Conservation (phyloP, 345 rosid species). For the Lagerstroemia speciosa region DNA sequence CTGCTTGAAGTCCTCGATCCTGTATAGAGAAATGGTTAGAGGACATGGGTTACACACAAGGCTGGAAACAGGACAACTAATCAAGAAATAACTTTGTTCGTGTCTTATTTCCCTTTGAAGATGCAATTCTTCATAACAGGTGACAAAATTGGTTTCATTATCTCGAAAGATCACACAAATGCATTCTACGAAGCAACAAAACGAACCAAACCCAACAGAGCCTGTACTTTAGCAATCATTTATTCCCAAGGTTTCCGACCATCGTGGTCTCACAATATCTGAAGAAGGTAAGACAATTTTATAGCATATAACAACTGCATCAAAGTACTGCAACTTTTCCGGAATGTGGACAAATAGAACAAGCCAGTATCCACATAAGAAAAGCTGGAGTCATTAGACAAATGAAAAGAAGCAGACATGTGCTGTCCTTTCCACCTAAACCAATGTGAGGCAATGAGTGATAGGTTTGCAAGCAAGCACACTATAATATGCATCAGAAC, state of each 20-base stretch:
- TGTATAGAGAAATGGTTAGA: slow-evolving; percentile 7
- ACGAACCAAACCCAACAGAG: neutral
- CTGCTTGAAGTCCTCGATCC: slow-evolving; percentile 76
- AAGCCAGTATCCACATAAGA: neutral
- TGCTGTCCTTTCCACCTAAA: slow-evolving; percentile 2
- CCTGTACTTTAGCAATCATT: neutral
- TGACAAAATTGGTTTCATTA: neutral
- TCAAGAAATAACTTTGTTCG: neutral
- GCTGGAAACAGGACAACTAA: neutral
- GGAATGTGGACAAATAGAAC: neutral
- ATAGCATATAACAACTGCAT: neutral
- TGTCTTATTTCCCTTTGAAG: neutral
- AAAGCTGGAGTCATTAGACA: neutral
- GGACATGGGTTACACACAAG: neutral
- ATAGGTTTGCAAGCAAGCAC: neutral
- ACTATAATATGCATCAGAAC: neutral
- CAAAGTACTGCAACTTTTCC: neutral
- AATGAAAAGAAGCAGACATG: neutral
- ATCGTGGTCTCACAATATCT: no score
- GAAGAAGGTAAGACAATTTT: neutral
- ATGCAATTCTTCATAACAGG: neutral
- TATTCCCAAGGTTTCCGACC: neutral
- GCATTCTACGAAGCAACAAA: neutral
- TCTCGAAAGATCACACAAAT: neutral
- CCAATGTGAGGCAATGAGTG: neutral